Evolutionary conservation across 352 stramenopile species (phyloP).

Genomic region (Pythium insidiosum): DNA sequence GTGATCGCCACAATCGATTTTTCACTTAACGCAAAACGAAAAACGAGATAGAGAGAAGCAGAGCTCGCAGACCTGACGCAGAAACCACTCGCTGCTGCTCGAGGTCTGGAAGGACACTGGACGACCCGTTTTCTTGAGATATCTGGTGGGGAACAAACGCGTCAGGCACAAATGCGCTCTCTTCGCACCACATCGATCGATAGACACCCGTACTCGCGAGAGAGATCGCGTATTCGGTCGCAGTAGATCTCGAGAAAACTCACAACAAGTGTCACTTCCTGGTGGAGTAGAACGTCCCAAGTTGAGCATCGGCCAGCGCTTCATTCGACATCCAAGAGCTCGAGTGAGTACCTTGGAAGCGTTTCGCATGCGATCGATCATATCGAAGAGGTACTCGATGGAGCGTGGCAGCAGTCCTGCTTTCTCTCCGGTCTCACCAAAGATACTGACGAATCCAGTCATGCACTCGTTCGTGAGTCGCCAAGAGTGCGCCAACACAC

Average conservation of each 20-base stretch:
- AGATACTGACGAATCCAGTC: slow-evolving; percentile 69
- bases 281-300: too few species aligned
- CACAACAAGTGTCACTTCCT: slow-evolving; percentile 80
- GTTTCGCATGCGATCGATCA: slow-evolving; percentile 53
- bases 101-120: slow-evolving; percentile 70
- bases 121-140: slow-evolving; percentile 61
- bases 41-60: too few species aligned
- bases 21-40: too few species aligned
- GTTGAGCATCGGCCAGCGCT: too few species aligned
- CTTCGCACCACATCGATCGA: neutral
- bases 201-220: slow-evolving; percentile 56
- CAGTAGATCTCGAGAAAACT: slow-evolving; percentile 94
- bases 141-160: slow-evolving; percentile 21
- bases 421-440: slow-evolving; percentile 81
- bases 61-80: slow-evolving; percentile 80
- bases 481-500: too few species aligned
- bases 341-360: slow-evolving; percentile 35
- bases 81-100: slow-evolving; percentile 77
- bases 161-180: too few species aligned
- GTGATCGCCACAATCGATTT: too few species aligned
- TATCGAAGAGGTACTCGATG: slow-evolving; percentile 87
- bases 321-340: neutral
- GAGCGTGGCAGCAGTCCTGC: slow-evolving; percentile 82
- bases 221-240: slow-evolving; percentile 88
- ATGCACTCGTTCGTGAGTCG: too few species aligned